Evolutionary conservation across 164 flowering plant species (phyloP), one percentile per base, ranked within the genome.

Genomic region (Berberis vulgaris): DNA sequence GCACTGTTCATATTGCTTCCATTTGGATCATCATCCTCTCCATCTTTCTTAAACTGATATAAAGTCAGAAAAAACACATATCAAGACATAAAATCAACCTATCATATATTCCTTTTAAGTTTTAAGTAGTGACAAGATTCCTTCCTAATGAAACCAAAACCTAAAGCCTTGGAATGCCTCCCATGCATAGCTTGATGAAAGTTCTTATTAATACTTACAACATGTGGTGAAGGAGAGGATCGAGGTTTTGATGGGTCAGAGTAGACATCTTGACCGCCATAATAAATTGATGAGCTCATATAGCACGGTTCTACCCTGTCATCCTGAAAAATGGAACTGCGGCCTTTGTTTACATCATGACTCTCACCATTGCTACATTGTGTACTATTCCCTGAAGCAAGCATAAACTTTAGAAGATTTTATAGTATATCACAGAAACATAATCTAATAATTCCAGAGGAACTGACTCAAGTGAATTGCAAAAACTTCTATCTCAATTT

Each of bases 201-300:
- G 12, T 42, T 2, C 9, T 59, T 4, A 9, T 13, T 40, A 4
- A 65, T 10, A 81, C 92, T 86, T 74, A 88, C 92, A 55, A 46
- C 55, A 64, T 74, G 75, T 38, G 79, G 65, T 7, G 85, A 67
- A 62, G 71, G 76, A 43, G 82, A 59, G 42, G 72, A 49, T 7
- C 66, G 76, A 47, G 73, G 57, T 43, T 68, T 73, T 44, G 87
- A 61, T 43, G 84, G 67, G 45, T 67, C 68, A 42, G 84, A 72
- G 59, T 81, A 88, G 43, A 78, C 62, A 62, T 89, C 94, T 70
- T 80, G 96, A 10, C 92, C 94, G 68, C 98, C 98, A 64, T 89
- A 91, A 67, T 87, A 86, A 38, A 91, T 71, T 45, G 98, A 91
- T 44, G 92, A 86, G 77, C 88, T 86, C 58, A 80, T 79, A 71